Evolutionary conservation across 805 yeast species (phyloP).

Genomic region (Metschnikowia noctiluminum): DNA sequence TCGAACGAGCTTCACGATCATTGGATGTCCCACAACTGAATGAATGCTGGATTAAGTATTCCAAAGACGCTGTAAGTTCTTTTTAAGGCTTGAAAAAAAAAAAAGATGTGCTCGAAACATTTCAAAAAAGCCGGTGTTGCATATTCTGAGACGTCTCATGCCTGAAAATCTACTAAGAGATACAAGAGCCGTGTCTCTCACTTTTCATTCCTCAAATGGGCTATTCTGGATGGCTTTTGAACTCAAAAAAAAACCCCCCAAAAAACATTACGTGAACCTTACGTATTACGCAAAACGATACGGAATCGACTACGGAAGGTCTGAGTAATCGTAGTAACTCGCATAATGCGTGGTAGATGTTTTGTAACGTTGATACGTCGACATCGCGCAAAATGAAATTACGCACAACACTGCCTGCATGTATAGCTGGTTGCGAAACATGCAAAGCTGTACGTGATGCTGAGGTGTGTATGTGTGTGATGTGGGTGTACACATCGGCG

Average conservation of each 20-base stretch:
- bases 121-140: too few relatives aligned
- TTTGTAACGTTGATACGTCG: too few relatives aligned
- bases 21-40: too few relatives aligned
- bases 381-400: not conserved
- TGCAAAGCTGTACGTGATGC: not conserved
- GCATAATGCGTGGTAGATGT: not conserved
- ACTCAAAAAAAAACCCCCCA: not conserved
- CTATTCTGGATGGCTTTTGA: not conserved
- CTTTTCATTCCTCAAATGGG: not conserved
- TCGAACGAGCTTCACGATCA: too few relatives aligned
- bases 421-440: constrained; percentile 2
- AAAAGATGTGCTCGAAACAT: too few relatives aligned
- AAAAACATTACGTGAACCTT: not conserved
- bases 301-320: not conserved
- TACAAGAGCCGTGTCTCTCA: too few relatives aligned
- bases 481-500: too few relatives aligned
- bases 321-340: not conserved
- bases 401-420: constrained; percentile 1
- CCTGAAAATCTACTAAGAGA: too few relatives aligned
- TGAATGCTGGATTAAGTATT: too few relatives aligned
- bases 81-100: too few relatives aligned
- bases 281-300: constrained; percentile 3
- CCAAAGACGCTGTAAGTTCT: too few relatives aligned
- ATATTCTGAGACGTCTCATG: too few relatives aligned
- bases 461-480: not conserved